phyloP scores from a whole-genome alignment of 495 filamentous ascomycete species.

The Letharia columbiana region DNA sequence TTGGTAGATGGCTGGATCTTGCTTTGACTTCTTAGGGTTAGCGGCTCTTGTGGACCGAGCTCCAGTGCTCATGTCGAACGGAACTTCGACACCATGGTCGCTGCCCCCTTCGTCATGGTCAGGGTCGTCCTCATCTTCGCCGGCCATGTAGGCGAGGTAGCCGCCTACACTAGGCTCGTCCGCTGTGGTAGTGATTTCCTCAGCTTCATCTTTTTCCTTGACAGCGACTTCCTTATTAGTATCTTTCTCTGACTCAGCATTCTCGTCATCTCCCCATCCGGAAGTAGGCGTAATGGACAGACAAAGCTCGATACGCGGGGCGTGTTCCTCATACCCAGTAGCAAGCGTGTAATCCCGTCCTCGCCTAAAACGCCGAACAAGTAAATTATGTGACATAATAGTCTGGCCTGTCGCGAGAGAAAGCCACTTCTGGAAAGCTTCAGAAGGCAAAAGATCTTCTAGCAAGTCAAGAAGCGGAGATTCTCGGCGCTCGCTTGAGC shows the following conservation, averaged over 20 bases:
- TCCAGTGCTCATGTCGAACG: slow-evolving; percentile 19
- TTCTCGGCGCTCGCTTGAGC: slow-evolving; percentile 26
- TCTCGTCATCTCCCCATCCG: slow-evolving; percentile 73
- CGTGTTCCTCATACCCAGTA: slow-evolving; percentile 65
- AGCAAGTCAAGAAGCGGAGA: slow-evolving; percentile 68
- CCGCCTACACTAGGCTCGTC: slow-evolving; percentile 62
- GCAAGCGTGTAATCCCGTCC: slow-evolving; percentile 90
- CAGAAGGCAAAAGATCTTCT: slow-evolving; percentile 68
- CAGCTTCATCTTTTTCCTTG: slow-evolving; percentile 26
- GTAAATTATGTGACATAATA: slow-evolving; percentile 52
- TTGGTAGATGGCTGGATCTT: slow-evolving; percentile 80
- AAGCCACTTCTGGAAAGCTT: slow-evolving; percentile 88
- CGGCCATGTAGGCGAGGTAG: slow-evolving; percentile 88
- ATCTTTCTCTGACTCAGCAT: slow-evolving; percentile 43
- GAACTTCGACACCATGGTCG: slow-evolving; percentile 23
- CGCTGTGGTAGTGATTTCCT: slow-evolving; percentile 16
- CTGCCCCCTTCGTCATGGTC: slow-evolving; percentile 21
- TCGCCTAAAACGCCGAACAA: slow-evolving; percentile 75
- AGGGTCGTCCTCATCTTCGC: slow-evolving; percentile 55
- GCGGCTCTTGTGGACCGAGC: slow-evolving; percentile 20
- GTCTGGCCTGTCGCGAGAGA: slow-evolving; percentile 63
- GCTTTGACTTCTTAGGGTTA: slow-evolving; percentile 30
- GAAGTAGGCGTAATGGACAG: slow-evolving; percentile 71
- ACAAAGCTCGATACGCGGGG: slow-evolving; percentile 78
- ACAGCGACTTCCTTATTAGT: slow-evolving; percentile 33